Evolutionary conservation across 2,329 filamentous ascomycete genomes (phyloP).

Genomic region (Colletotrichum sp.): DNA sequence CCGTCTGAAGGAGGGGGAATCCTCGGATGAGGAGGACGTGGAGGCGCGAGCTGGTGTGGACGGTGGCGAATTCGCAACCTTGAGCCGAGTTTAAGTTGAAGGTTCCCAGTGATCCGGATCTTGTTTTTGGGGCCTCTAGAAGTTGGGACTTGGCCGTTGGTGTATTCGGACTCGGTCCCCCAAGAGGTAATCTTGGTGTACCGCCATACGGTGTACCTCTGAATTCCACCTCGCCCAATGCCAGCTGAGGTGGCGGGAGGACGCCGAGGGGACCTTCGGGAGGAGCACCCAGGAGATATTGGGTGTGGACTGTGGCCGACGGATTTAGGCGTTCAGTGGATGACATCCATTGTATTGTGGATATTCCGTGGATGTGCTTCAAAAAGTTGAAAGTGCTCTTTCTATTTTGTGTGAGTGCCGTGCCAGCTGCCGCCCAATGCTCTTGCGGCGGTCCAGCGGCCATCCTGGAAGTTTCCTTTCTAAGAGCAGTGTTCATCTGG

Average conservation of each 20-base stretch:
- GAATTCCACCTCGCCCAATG: neutral
- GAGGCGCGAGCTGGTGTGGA: neutral
- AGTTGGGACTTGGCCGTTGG: neutral
- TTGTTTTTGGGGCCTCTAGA: neutral
- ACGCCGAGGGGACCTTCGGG: neutral
- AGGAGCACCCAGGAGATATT: neutral
- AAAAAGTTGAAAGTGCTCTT: neutral
- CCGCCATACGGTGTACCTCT: neutral
- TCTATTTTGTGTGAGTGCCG: neutral
- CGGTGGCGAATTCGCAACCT: neutral
- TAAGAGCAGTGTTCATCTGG: neutral
- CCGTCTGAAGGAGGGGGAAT: neutral
- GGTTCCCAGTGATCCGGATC: slow-evolving; percentile 12
- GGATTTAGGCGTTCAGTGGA: neutral
- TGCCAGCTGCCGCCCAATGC: neutral
- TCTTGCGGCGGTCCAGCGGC: neutral
- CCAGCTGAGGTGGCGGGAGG: neutral
- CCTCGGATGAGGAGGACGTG: neutral
- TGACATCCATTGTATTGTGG: neutral
- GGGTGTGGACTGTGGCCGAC: neutral
- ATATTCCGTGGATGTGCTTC: neutral
- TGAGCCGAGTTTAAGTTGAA: neutral
- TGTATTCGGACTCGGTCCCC: neutral
- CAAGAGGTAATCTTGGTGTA: neutral
- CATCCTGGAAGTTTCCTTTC: neutral